A percentile compares a stretch with the other conserved stretches of the same genome.
Conservation (phyloP, 345 rosid species). For the Linum lewisii region DNA sequence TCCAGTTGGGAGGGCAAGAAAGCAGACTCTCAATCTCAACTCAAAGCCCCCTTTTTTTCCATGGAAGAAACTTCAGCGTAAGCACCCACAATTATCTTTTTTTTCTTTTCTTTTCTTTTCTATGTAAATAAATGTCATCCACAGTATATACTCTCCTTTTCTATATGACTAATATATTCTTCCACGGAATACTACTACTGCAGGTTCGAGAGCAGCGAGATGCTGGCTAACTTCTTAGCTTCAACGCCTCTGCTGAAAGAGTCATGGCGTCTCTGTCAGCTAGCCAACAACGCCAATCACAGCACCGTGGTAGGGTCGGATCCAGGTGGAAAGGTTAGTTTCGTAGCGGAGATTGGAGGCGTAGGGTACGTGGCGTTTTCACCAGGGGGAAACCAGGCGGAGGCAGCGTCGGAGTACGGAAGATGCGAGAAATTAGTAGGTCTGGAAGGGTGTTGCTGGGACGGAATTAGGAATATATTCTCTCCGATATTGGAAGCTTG, state of each 20-base stretch:
- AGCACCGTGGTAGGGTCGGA: background rate
- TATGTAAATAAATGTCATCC: no score
- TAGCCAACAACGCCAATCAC: slow-evolving; percentile 18
- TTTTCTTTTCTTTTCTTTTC: no score
- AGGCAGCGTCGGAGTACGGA: background rate
- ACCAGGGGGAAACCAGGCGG: background rate
- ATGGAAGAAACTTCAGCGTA: background rate
- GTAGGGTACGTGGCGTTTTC: slow-evolving; percentile 50
- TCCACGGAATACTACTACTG: background rate
- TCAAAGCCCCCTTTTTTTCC: background rate
- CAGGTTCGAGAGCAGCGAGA: slow-evolving; percentile 76
- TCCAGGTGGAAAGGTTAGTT: background rate
- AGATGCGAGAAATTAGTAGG: background rate
- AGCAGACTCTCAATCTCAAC: background rate
- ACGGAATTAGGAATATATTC: background rate
- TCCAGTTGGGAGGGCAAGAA: background rate
- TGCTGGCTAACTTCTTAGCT: slow-evolving; percentile 45
- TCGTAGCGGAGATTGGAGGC: slow-evolving; percentile 15
- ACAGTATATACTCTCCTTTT: no score
- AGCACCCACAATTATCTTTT: background rate
- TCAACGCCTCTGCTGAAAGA: slow-evolving; percentile 44
- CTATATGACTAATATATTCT: no score
- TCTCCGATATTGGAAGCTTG: slow-evolving; percentile 9
- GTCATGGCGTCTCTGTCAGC: slow-evolving; percentile 51
- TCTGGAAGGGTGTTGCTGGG: background rate